Evolutionary conservation across 208 protist genomes (phyloP).

Genomic region (Trypanosoma congolense): DNA sequence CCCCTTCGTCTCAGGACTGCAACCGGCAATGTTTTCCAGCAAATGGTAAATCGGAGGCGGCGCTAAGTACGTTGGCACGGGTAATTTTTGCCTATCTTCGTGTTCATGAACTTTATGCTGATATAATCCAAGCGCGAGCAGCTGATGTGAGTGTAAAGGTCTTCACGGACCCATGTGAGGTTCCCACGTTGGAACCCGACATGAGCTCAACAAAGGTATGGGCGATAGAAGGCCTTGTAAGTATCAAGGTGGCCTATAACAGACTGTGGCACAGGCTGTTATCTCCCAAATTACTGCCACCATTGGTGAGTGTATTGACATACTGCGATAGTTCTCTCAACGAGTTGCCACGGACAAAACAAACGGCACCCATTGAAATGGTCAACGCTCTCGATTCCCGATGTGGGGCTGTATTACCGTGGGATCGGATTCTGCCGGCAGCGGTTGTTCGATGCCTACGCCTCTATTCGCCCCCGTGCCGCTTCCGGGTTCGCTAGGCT

Average conservation of each 20-base stretch:
- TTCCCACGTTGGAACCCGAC: constrained; percentile 17
- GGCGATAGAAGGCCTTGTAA: constrained; percentile 20
- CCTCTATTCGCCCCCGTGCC: constrained; percentile 16
- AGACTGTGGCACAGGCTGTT: constrained; percentile 10
- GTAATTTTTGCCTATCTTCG: constrained; percentile 29
- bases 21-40: background rate
- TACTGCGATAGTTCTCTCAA: background rate
- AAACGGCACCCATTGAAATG: background rate
- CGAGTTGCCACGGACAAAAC: background rate
- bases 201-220: constrained; percentile 12
- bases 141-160: constrained; percentile 4
- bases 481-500: constrained; percentile 20
- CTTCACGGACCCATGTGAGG: constrained; percentile 9
- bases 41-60: constrained; percentile 8
- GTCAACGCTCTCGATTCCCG: background rate
- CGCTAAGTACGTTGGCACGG: constrained; percentile 17
- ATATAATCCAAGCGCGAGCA: constrained; percentile 5
- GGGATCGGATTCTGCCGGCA: constrained; percentile 13
- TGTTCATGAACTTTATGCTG: constrained; percentile 24
- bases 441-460: constrained; percentile 17
- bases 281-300: background rate
- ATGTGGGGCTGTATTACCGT: background rate
- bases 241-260: constrained; percentile 16
- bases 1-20: background rate
- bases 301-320: background rate